Evolutionary conservation across 495 filamentous ascomycete species (phyloP).

Genomic region (Trichoderma reesei): DNA sequence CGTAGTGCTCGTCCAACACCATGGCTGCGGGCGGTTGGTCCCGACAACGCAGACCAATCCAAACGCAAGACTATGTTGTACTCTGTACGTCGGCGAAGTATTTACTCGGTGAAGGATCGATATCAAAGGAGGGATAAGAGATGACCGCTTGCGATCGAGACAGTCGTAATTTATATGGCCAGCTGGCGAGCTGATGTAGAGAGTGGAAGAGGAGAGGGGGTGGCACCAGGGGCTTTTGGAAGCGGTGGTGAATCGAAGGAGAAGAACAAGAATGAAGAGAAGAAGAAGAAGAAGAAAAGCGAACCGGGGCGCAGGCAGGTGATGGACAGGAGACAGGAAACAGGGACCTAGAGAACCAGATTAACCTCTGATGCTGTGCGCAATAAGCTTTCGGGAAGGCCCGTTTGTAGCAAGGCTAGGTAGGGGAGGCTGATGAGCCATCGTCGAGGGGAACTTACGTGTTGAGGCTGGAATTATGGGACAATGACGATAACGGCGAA

Average conservation of each 20-base stretch:
- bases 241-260: neutral
- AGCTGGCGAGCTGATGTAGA: neutral
- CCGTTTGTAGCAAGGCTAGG: neutral
- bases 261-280: neutral
- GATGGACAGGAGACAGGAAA: neutral
- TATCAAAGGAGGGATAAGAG: neutral
- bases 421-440: neutral
- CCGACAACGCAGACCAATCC: constrained; percentile 1
- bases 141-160: neutral
- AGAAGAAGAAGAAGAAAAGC: neutral
- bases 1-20: constrained; percentile 88
- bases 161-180: neutral
- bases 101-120: neutral
- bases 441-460: neutral
- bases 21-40: constrained; percentile 36
- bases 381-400: neutral
- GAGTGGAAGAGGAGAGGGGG: neutral
- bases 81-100: neutral
- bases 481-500: no score
- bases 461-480: no score
- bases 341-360: neutral
- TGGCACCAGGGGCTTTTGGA: neutral
- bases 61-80: neutral
- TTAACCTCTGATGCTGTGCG: neutral
- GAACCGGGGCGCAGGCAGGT: neutral